These are phyloP conservation scores for Picea abies DNA, from an alignment of 83 land plant genomes.

Conservation along the genomic window DNA sequence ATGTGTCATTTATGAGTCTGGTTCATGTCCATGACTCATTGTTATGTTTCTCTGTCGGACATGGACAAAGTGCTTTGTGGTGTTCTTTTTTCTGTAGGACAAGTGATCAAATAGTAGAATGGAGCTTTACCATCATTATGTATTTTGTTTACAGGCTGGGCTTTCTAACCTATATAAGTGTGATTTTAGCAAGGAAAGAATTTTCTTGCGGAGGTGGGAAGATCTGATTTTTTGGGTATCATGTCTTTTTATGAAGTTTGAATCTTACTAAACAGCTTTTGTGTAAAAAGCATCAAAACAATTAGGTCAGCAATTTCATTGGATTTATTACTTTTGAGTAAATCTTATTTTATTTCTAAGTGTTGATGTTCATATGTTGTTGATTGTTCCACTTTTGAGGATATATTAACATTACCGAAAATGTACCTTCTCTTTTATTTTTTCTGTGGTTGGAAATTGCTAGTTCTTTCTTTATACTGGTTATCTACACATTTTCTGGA, in stretches of 20 bases:
- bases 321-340: neutral
- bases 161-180: neutral
- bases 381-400: neutral
- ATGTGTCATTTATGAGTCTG: neutral
- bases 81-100: neutral
- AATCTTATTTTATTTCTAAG: neutral
- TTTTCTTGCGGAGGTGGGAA: neutral
- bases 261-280: neutral
- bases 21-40: neutral
- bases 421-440: neutral
- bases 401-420: neutral
- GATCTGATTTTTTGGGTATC: neutral
- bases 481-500: too few species aligned
- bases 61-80: slow-evolving; percentile 2
- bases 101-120: neutral
- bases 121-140: neutral
- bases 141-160: neutral
- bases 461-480: too few species aligned
- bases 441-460: neutral
- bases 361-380: neutral
- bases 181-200: neutral
- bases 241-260: neutral
- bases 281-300: neutral
- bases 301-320: neutral
- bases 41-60: neutral